Evolutionary conservation across 176 grass and related monocot genomes (phyloP), one percentile per base, ranked within the genome.

Genomic region (Saccharum officinarum): DNA sequence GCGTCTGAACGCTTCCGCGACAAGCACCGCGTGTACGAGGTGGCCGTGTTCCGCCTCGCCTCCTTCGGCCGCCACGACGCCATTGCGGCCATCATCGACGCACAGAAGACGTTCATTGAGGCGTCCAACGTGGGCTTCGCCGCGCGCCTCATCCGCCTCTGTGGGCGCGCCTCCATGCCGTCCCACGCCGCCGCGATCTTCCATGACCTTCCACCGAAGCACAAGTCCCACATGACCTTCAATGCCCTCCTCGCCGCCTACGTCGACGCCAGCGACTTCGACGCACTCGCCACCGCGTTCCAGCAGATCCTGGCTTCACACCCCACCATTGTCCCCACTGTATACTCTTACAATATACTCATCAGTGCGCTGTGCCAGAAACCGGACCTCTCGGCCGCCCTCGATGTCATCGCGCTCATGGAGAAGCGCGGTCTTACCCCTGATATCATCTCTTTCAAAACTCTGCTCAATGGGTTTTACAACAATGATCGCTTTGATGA

Each of bases 331-430:
- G 39, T 71, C 0, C 92, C 92, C 25, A 78, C 7, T 16, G 3
- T 77, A 7, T 76, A 33, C 68, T 90, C 90, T 77, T 94, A 92
- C 86, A 97, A 92, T 81, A 89, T 92, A 68, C 77, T 94, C 30
- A 87, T 97, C 63, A 63, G 8, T 0, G 83, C 47, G 0, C 68
- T 83, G n/a, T 94, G 87, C 69, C 18, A 75, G 25, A 92, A 88
- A 40, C 77, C 72, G 4, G 83, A 97, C 14, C 59, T 94, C 38
- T 68, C 89, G 1, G 89, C 62, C 16, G 92, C 92, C 9, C 37
- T 97, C 10, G 84, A 90, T 30, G 69, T 33, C 10, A 17, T 92
- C 13, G 2, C 7, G 1, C 82, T 89, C 66, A 92, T 97, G 94
- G 90, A 97, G 79, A 94, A 71, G 77, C 30, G 16, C 25, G 76